These are phyloP conservation scores for Amanita subjunquillea DNA, from an alignment of 768 basidiomycete genomes.

Conservation along the genomic window DNA sequence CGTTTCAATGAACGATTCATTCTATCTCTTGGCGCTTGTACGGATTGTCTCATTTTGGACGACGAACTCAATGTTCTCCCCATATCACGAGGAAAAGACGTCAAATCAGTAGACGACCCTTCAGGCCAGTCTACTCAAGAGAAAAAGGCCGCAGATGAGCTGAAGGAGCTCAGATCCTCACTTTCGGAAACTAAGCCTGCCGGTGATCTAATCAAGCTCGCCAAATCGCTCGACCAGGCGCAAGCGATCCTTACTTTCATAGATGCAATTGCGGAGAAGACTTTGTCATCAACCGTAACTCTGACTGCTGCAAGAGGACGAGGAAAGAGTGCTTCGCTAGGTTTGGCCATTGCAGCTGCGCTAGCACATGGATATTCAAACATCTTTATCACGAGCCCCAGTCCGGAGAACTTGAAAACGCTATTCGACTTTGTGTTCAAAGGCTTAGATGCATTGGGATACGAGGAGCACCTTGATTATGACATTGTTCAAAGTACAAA, in stretches of 20 bases:
- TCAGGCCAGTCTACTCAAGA: slow-evolving; percentile 13
- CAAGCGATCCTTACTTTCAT: slow-evolving; percentile 91
- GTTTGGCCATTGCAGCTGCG: slow-evolving; percentile 87
- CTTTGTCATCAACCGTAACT: slow-evolving; percentile 87
- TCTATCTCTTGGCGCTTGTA: slow-evolving; percentile 87
- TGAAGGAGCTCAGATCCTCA: slow-evolving; percentile 69
- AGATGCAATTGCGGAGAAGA: slow-evolving; percentile 89
- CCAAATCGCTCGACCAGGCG: slow-evolving; percentile 91
- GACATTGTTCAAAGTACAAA: slow-evolving; percentile 94
- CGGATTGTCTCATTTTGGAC: slow-evolving; percentile 89
- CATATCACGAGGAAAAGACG: slow-evolving; percentile 91
- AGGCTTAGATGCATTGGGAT: slow-evolving; percentile 88
- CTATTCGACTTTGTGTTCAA: slow-evolving; percentile 98
- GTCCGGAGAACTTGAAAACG: slow-evolving; percentile 95
- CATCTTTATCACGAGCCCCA: slow-evolving; percentile 96
- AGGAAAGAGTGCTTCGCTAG: slow-evolving; percentile 95
- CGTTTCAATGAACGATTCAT: slow-evolving; percentile 99
- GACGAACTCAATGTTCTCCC: slow-evolving; percentile 98
- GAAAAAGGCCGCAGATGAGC: slow-evolving; percentile 41
- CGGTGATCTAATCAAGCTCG: slow-evolving; percentile 81
- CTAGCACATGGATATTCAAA: slow-evolving; percentile 92
- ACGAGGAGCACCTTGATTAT: slow-evolving; percentile 96
- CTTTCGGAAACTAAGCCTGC: slow-evolving; percentile 78
- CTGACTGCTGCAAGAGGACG: slow-evolving; percentile 92
- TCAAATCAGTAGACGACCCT: slow-evolving; percentile 48